Percentiles rank a stretch among this genome's conserved stretches.
phyloP scores from a whole-genome alignment of 2,329 filamentous ascomycete species.

The Fusarium sp. region DNA sequence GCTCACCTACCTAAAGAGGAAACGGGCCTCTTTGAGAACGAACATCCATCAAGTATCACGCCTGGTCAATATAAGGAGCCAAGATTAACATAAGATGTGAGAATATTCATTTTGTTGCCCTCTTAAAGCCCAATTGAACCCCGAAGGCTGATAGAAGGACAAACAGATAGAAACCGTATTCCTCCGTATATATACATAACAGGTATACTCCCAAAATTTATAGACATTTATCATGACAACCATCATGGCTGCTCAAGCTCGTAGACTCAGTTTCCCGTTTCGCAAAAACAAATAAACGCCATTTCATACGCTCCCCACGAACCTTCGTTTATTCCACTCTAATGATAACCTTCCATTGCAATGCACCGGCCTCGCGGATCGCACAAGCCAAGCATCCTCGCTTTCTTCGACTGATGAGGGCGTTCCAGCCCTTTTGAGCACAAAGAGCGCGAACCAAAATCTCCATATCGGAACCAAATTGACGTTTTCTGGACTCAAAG shows the following conservation, averaged over 20 bases:
- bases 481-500: constrained; percentile 67
- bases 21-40: not conserved
- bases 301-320: constrained; percentile 16
- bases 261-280: not conserved
- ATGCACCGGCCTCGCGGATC: constrained; percentile 78
- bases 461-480: constrained; percentile 75
- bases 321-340: constrained; percentile 62
- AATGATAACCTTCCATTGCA: constrained; percentile 78
- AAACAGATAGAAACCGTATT: not conserved
- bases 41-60: not conserved
- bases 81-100: not conserved
- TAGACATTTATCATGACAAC: constrained; percentile 24
- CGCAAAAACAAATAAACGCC: constrained; percentile 25
- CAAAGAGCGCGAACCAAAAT: constrained; percentile 80
- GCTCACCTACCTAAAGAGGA: constrained; percentile 36
- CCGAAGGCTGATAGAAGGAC: not conserved
- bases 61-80: not conserved
- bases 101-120: not conserved
- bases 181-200: constrained; percentile 21
- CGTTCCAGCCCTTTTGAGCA: constrained; percentile 80
- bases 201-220: constrained; percentile 13
- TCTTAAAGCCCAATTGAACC: not conserved
- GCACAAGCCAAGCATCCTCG: constrained; percentile 80
- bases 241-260: constrained; percentile 8
- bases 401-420: constrained; percentile 75